Evolutionary conservation across 208 protist genomes (phyloP).

Genomic region (Polymyxa betae): DNA sequence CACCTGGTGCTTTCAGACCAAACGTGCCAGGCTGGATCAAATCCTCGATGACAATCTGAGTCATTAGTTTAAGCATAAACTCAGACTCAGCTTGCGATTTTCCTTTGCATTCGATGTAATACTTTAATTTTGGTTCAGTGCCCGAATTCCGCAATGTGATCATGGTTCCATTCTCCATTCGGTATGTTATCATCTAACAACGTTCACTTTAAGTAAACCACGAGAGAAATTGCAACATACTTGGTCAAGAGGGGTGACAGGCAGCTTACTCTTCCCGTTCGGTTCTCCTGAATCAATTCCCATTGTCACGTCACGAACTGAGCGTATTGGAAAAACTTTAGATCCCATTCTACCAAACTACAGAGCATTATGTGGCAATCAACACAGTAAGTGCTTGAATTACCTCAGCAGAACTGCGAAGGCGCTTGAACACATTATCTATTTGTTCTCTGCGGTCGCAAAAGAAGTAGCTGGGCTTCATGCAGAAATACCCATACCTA

Average conservation of each 20-base stretch:
- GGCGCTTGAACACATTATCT: not conserved
- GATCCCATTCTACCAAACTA: not conserved
- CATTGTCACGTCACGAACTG: not conserved
- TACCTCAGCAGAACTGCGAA: not conserved
- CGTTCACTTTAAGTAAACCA: not conserved
- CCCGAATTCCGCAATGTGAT: conserved; percentile 40
- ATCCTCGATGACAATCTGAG: not conserved
- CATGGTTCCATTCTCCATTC: not conserved
- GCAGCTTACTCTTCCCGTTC: not conserved
- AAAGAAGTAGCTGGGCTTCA: conserved; percentile 36
- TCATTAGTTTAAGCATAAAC: not conserved
- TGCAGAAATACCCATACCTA: conserved; percentile 39
- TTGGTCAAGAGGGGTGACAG: not conserved
- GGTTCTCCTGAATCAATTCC: not conserved
- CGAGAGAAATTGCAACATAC: not conserved
- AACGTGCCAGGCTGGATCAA: not conserved
- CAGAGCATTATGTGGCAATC: not conserved
- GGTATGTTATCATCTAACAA: not conserved
- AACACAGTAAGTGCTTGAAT: not conserved
- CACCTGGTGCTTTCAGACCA: not conserved
- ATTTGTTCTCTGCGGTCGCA: not conserved
- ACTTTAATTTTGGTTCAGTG: conserved; percentile 37
- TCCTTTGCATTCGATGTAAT: not conserved
- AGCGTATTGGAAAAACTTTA: not conserved
- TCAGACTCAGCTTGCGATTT: not conserved